phyloP scores from a whole-genome alignment of 2,329 filamentous ascomycete species.

The Taxawa tesnikishii region DNA sequence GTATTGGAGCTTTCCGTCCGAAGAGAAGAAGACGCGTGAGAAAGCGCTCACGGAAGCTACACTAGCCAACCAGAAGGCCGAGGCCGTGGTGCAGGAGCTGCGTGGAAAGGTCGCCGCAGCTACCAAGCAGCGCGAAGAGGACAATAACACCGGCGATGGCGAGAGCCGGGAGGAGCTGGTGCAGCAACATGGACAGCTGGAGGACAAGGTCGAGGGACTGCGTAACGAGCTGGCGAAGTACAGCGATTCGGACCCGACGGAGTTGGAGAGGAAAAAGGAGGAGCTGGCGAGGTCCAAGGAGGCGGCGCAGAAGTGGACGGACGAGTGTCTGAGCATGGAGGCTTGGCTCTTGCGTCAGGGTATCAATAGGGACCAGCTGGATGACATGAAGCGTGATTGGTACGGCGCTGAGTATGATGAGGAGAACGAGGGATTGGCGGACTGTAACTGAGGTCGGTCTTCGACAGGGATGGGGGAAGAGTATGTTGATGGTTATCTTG shows the following conservation, averaged over 20 bases:
- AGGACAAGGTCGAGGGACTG: slow-evolving; percentile 24
- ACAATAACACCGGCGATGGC: slow-evolving; percentile 20
- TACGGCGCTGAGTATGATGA: slow-evolving; percentile 43
- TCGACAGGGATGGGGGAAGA: too few relatives aligned
- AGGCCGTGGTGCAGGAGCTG: slow-evolving; percentile 22
- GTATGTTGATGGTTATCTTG: too few relatives aligned
- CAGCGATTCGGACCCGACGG: slow-evolving; percentile 32
- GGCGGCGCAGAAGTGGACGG: slow-evolving; percentile 26
- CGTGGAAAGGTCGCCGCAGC: slow-evolving; percentile 26
- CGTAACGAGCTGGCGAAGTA: slow-evolving; percentile 29
- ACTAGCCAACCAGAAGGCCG: slow-evolving; percentile 25
- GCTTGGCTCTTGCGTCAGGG: slow-evolving; percentile 25
- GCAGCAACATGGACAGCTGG: slow-evolving; percentile 21
- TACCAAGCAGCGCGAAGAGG: slow-evolving; percentile 24
- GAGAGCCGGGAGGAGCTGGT: slow-evolving; percentile 25
- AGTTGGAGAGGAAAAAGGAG: slow-evolving; percentile 27
- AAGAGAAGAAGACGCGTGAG: slow-evolving; percentile 39
- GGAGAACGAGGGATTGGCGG: slow-evolving; percentile 29
- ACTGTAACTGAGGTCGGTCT: too few relatives aligned
- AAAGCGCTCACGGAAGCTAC: slow-evolving; percentile 22
- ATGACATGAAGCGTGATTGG: slow-evolving; percentile 29
- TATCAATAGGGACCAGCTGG: slow-evolving; percentile 30
- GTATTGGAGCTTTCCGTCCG: slow-evolving; percentile 56
- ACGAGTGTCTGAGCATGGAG: slow-evolving; percentile 35
- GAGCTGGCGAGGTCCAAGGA: slow-evolving; percentile 17